Percentiles rank a stretch among this genome's conserved stretches.
Evolutionary conservation across 441 rosid genomes (phyloP).

Genomic region (Brassica hybrid): DNA sequence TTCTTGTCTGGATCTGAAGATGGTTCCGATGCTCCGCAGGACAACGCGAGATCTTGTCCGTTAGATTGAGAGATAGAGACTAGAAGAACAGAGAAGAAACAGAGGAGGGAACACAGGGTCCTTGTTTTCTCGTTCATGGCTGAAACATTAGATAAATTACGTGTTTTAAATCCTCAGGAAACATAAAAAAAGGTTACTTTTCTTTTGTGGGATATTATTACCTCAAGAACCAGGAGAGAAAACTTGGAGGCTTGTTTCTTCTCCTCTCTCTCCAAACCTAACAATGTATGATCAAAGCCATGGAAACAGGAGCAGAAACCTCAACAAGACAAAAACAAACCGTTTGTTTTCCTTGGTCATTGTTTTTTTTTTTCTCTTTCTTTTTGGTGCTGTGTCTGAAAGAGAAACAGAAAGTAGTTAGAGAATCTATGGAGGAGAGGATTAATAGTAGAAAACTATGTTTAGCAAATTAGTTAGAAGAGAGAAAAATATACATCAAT

Average conservation of each 20-base stretch:
- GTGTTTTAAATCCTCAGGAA: not conserved
- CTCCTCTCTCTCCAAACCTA: slow-evolving; percentile 35
- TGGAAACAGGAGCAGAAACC: slow-evolving; percentile 31
- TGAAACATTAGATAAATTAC: slow-evolving; percentile 22
- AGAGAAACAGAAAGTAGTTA: slow-evolving; percentile 38
- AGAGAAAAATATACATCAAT: not conserved
- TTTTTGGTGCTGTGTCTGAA: slow-evolving; percentile 34
- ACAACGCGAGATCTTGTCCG: slow-evolving; percentile 34
- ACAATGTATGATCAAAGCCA: slow-evolving; percentile 36
- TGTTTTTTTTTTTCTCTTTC: slow-evolving; percentile 10
- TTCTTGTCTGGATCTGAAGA: slow-evolving; percentile 59
- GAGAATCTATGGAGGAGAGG: slow-evolving; percentile 37
- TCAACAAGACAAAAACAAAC: slow-evolving; percentile 21
- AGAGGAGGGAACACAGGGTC: slow-evolving; percentile 37
- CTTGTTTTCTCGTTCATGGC: slow-evolving; percentile 49
- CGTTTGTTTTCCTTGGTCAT: slow-evolving; percentile 7
- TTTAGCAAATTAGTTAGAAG: slow-evolving; percentile 26
- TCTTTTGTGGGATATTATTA: not conserved
- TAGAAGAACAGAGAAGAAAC: slow-evolving; percentile 40
- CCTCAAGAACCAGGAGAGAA: slow-evolving; percentile 38
- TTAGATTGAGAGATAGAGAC: slow-evolving; percentile 32
- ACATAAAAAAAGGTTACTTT: not conserved
- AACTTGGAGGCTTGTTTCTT: slow-evolving; percentile 39
- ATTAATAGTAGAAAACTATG: slow-evolving; percentile 34
- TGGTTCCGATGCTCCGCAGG: slow-evolving; percentile 54